Evolutionary conservation across 805 yeast genomes (phyloP), one percentile per base, ranked within the genome.

Genomic region (Candida boidinii): DNA sequence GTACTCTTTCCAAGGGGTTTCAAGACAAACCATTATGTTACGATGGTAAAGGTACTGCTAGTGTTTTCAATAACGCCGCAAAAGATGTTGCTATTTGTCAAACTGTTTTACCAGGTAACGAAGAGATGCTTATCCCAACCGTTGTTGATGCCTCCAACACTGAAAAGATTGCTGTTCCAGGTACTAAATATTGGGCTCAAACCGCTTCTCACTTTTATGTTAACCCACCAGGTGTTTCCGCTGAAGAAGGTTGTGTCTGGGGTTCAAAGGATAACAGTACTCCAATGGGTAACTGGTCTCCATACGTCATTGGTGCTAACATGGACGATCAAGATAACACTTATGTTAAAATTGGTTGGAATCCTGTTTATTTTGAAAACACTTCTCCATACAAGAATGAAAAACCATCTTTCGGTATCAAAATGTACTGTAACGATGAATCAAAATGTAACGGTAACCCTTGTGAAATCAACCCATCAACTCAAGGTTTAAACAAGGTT

Each of bases 61-160:
- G 55, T 21, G 61, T 56, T 17, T 48, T 64, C 36, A 84, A 84
- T 63, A 46, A 54, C 9, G 76, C 80, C 13, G 66, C 66, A 26
- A 39, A 60, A 5, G 62, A 70, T 37, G 87, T 85, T 42, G 88
- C 95, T 7, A 76, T 86, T 58, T 86, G 96, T 56, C 95, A 87
- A 62, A 86, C 95, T 7, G 95, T 87, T 6, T 66, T 87, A 36
- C 96, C 96, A 17, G 96, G 96, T 44, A 83, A 85, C 56, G 95
- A 86, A 62, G 94, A 86, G 45, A 86, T 86, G 95, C 66, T 85
- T 53, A 85, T 87, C 43, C 96, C 96, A 39, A 85, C 94, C 16
- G 53, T 67, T 34, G 75, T 79, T 36, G 67, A 60, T n/a, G 58
- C 66, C 11, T 69, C 73, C 8, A 47, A 60, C 7, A 39, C 64